Evolutionary conservation across 352 stramenopile genomes (phyloP).

Genomic region (Saprolegnia diclina): DNA sequence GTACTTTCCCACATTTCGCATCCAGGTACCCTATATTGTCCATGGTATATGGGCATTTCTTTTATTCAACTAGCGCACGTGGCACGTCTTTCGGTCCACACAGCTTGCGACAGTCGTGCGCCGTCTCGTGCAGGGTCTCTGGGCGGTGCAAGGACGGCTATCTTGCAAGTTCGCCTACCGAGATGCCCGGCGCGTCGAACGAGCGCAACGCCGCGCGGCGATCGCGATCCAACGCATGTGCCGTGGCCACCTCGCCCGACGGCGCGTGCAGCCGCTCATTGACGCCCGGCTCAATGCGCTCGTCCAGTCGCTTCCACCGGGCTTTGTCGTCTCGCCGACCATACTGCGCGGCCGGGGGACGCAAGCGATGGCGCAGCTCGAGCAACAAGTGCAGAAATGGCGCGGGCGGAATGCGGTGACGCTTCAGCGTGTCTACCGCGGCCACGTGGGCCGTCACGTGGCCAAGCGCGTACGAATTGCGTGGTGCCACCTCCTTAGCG

Average conservation of each 20-base stretch:
- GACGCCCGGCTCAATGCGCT: not conserved
- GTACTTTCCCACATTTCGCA: slow-evolving; percentile 11
- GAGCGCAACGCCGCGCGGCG: not conserved
- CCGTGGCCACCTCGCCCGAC: not conserved
- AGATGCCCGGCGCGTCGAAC: not conserved
- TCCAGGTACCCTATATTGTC: slow-evolving; percentile 11
- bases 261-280: slow-evolving; percentile 9
- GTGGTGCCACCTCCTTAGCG: slow-evolving; percentile 5
- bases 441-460: not conserved
- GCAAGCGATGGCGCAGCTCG: not conserved
- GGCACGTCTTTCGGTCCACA: not conserved
- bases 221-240: slow-evolving; percentile 2
- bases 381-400: not conserved
- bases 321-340: not conserved
- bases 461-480: not conserved
- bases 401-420: not conserved
- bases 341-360: not conserved
- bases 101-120: not conserved
- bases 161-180: not conserved
- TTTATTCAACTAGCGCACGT: slow-evolving; percentile 10
- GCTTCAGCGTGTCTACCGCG: slow-evolving; percentile 20
- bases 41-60: not conserved
- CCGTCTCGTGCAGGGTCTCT: not conserved
- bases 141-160: not conserved
- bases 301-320: not conserved